These are phyloP conservation scores for Nicotiana undulata DNA, from an alignment of 257 asterid genomes.

Conservation along the genomic window DNA sequence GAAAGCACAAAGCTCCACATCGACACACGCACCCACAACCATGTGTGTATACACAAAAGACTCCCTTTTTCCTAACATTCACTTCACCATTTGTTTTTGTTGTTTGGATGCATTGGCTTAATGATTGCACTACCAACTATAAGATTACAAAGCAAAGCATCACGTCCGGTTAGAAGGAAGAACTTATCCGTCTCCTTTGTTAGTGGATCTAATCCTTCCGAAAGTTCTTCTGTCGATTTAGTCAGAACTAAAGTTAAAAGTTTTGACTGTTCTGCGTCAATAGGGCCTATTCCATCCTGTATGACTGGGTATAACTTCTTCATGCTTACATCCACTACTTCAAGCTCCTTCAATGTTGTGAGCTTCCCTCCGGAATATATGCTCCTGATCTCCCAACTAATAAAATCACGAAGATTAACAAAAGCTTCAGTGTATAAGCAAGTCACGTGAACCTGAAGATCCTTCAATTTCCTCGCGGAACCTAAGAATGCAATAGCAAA, in stretches of 20 bases:
- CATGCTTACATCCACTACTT: slow-evolving; percentile 50
- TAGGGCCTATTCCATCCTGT: slow-evolving; percentile 37
- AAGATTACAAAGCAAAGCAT: slow-evolving; percentile 67
- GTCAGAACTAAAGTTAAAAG: slow-evolving; percentile 33
- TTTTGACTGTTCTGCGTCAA: slow-evolving; percentile 28
- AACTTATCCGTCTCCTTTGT: slow-evolving; percentile 66
- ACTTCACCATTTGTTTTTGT: slow-evolving; percentile 37
- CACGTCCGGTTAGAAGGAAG: slow-evolving; percentile 66
- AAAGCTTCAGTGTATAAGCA: too few relatives aligned
- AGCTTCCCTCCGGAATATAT: slow-evolving; percentile 29
- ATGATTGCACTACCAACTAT: slow-evolving; percentile 39
- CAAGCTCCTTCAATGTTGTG: slow-evolving; percentile 59
- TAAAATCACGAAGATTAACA: too few relatives aligned
- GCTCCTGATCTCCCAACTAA: slow-evolving; percentile 46
- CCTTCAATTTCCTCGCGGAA: too few relatives aligned
- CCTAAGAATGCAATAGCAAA: too few relatives aligned
- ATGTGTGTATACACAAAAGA: slow-evolving; percentile 19
- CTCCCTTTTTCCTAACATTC: slow-evolving; percentile 15
- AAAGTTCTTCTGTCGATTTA: slow-evolving; percentile 30
- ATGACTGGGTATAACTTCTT: slow-evolving; percentile 49
- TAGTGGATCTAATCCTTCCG: slow-evolving; percentile 55
- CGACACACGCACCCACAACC: slow-evolving; percentile 3
- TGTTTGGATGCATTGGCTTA: slow-evolving; percentile 14
- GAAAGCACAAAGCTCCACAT: slow-evolving; percentile 19
- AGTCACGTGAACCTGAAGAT: too few relatives aligned